phyloP scores from a whole-genome alignment of 768 basidiomycete genomes.

The Hemileccinum rubropunctum region DNA sequence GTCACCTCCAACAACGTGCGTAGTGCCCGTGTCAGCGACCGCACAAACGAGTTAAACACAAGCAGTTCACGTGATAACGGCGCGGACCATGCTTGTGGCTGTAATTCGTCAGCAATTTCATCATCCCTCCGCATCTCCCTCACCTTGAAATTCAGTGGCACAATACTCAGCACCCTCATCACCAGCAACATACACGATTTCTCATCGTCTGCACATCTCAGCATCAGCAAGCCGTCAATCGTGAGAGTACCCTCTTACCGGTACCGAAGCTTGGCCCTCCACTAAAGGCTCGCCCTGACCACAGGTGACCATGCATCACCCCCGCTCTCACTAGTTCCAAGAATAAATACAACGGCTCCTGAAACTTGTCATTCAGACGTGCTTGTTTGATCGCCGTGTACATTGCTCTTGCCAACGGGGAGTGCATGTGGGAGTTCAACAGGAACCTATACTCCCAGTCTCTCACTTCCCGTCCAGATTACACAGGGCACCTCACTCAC shows the following conservation, averaged over 20 bases:
- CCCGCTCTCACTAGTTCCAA: constrained; percentile 95
- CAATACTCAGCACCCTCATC: constrained; percentile 94
- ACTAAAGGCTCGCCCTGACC: constrained; percentile 84
- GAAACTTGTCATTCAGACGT: constrained; percentile 95
- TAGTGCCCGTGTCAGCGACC: constrained; percentile 85
- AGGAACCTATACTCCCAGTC: constrained; percentile 63
- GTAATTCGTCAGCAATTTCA: constrained; percentile 7
- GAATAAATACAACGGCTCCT: constrained; percentile 92
- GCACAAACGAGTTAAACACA: constrained; percentile 97
- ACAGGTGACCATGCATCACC: constrained; percentile 92
- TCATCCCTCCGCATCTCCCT: constrained; percentile 10
- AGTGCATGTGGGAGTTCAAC: constrained; percentile 83
- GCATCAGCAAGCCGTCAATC: constrained; percentile 22
- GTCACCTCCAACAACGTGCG: constrained; percentile 89
- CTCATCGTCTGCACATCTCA: constrained; percentile 68
- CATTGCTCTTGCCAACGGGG: constrained; percentile 89
- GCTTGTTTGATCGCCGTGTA: constrained; percentile 74
- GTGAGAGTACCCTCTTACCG: constrained; percentile 51
- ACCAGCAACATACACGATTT: constrained; percentile 93
- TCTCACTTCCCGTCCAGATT: constrained; percentile 2
- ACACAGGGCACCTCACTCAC: constrained; percentile 38
- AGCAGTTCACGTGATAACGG: constrained; percentile 94
- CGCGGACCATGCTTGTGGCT: constrained; percentile 93
- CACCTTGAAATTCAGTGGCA: constrained; percentile 93
- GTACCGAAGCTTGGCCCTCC: constrained; percentile 95